phyloP scores from a whole-genome alignment of 2,329 filamentous ascomycete genomes.

The Alternaria triticimaculans region DNA sequence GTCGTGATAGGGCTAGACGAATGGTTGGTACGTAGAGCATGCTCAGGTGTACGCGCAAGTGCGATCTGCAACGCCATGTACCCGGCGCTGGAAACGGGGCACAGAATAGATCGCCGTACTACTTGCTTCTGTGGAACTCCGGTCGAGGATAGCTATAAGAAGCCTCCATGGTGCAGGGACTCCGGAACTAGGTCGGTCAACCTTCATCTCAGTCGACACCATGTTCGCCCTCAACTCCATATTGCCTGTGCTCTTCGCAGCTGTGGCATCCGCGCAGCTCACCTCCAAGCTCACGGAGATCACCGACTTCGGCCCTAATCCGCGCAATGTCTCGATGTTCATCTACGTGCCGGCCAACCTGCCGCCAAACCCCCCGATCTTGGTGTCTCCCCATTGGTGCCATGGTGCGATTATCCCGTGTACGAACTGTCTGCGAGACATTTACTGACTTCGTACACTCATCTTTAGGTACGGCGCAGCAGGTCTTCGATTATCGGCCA shows the following conservation, averaged over 20 bases:
- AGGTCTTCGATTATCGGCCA: conserved; percentile 36
- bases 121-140: neutral
- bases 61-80: neutral
- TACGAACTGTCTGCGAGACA: neutral
- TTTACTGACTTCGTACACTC: neutral
- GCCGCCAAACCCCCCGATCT: conserved; percentile 35
- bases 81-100: conserved; percentile 1
- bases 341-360: conserved; percentile 44
- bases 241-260: conserved; percentile 19
- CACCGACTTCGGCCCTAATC: conserved; percentile 41
- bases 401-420: conserved; percentile 19
- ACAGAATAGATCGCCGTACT: conserved; percentile 8
- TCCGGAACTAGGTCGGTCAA: neutral
- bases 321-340: conserved; percentile 42
- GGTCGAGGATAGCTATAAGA: conserved; percentile 2
- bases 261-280: conserved; percentile 26
- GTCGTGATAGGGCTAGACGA: conserved; percentile 5
- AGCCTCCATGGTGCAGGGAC: neutral
- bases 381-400: conserved; percentile 45
- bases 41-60: neutral
- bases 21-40: neutral
- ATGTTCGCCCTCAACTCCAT: conserved; percentile 8
- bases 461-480: conserved; percentile 25
- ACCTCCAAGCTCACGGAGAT: conserved; percentile 38
- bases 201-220: neutral